These are phyloP conservation scores for Candida endomychidarum DNA, from an alignment of 805 yeast species.

Conservation along the genomic window DNA sequence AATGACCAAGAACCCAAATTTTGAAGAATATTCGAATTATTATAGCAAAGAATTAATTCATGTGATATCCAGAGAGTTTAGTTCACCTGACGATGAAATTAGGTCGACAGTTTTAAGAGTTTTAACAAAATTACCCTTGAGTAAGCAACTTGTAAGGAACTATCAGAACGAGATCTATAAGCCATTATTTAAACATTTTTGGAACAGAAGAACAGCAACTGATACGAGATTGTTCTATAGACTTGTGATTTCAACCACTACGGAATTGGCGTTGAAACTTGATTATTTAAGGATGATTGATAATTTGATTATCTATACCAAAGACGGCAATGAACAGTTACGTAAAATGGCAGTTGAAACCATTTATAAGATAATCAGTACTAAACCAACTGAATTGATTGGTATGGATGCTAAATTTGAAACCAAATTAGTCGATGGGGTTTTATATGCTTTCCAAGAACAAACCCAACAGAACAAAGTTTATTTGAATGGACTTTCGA, in stretches of 20 bases:
- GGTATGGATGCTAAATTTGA: slow-evolving; percentile 67
- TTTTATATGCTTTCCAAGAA: slow-evolving; percentile 77
- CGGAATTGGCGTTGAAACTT: slow-evolving; percentile 61
- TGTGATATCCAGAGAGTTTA: slow-evolving; percentile 68
- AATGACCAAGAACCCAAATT: slow-evolving; percentile 57
- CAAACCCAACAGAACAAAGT: slow-evolving; percentile 59
- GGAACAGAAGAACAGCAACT: slow-evolving; percentile 80
- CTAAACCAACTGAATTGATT: slow-evolving; percentile 29
- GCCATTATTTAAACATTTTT: slow-evolving; percentile 67
- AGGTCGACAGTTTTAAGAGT: slow-evolving; percentile 68
- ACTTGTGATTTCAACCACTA: slow-evolving; percentile 71
- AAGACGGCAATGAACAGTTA: slow-evolving; percentile 81
- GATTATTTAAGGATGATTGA: slow-evolving; percentile 65
- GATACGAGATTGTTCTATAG: slow-evolving; percentile 53
- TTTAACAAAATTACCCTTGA: slow-evolving; percentile 61
- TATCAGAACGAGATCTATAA: slow-evolving; percentile 54
- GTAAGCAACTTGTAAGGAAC: slow-evolving; percentile 54
- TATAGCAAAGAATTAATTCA: slow-evolving; percentile 74
- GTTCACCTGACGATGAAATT: slow-evolving; percentile 87
- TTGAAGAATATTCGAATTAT: slow-evolving; percentile 71
- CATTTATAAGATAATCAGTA: slow-evolving; percentile 53
- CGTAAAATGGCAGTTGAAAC: slow-evolving; percentile 79
- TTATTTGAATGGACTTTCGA: slow-evolving; percentile 62
- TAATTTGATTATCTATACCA: slow-evolving; percentile 54
- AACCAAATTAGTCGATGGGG: slow-evolving; percentile 72